These are phyloP conservation scores for Ascochyta clinopodiicola DNA, from an alignment of 2,329 filamentous ascomycete species.

Conservation along the genomic window DNA sequence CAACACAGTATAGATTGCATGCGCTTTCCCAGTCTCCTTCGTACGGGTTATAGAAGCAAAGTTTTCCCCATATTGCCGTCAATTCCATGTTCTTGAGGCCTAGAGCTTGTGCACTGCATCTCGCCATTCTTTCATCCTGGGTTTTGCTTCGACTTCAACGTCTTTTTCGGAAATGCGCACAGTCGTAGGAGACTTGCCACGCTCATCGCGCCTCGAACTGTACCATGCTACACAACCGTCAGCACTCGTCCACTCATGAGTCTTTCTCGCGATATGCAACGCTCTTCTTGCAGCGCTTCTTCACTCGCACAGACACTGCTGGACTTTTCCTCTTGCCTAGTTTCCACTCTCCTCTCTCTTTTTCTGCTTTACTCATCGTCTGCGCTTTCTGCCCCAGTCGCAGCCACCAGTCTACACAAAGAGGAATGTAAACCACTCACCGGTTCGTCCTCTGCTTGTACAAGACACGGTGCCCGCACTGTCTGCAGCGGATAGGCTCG, in stretches of 20 bases:
- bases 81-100: conserved; percentile 13
- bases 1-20: neutral
- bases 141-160: neutral
- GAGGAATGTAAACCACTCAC: conserved; percentile 61
- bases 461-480: conserved; percentile 92
- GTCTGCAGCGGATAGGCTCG: conserved; percentile 85
- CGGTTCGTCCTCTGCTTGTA: conserved; percentile 98
- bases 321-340: neutral
- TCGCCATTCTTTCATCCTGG: neutral
- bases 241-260: conserved; percentile 16
- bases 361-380: neutral
- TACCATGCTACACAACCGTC: conserved; percentile 71
- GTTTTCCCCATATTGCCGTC: conserved; percentile 2
- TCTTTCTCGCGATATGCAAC: neutral
- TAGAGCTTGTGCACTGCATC: too few species aligned
- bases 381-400: neutral
- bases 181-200: neutral
- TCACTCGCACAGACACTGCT: neutral
- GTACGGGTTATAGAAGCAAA: neutral
- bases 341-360: too few species aligned
- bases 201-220: conserved; percentile 90
- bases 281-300: neutral
- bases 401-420: neutral
- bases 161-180: neutral
- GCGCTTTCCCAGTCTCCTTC: neutral